phyloP scores from a whole-genome alignment of 1,284 basidiomycete species.

The Coniophora puteana region DNA sequence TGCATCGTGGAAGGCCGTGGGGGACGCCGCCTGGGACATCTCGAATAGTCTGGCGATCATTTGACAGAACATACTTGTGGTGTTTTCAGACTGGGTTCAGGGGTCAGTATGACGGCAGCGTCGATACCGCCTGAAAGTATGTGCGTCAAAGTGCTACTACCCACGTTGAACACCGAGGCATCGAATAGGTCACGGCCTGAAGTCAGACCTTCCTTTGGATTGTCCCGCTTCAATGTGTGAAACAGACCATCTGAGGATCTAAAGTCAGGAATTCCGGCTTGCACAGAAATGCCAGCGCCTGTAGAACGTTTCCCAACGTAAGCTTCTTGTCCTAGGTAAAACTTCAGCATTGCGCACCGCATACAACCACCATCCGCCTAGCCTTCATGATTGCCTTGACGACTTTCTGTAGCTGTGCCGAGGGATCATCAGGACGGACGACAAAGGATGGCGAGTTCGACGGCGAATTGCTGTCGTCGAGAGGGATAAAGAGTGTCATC shows the following conservation, averaged over 20 bases:
- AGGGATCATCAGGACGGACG: slow-evolving; percentile 30
- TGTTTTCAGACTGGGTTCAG: slow-evolving; percentile 59
- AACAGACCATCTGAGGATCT: slow-evolving; percentile 83
- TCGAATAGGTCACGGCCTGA: slow-evolving; percentile 91
- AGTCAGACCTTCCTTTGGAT: slow-evolving; percentile 66
- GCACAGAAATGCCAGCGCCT: slow-evolving; percentile 92
- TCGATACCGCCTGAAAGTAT: slow-evolving; percentile 19
- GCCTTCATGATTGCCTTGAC: slow-evolving; percentile 72
- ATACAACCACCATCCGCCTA: slow-evolving; percentile 81
- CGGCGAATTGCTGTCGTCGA: slow-evolving; percentile 18
- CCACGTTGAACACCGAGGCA: slow-evolving; percentile 84
- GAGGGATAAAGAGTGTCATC: slow-evolving; percentile 30
- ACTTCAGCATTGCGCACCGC: slow-evolving; percentile 77
- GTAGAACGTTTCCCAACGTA: slow-evolving; percentile 12
- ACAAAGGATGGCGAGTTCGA: slow-evolving; percentile 34
- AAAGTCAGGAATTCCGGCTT: slow-evolving; percentile 92
- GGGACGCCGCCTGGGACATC: slow-evolving; percentile 69
- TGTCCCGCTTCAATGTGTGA: slow-evolving; percentile 72
- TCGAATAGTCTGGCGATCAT: slow-evolving; percentile 84
- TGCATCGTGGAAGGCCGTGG: slow-evolving; percentile 81
- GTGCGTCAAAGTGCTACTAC: slow-evolving; percentile 28
- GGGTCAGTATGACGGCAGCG: no score
- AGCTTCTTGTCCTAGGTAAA: slow-evolving; percentile 8
- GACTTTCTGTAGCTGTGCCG: slow-evolving; percentile 44
- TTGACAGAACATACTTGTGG: slow-evolving; percentile 79